phyloP scores from a whole-genome alignment of 257 asterid genomes.

The Fraxinus quadrangulata region DNA sequence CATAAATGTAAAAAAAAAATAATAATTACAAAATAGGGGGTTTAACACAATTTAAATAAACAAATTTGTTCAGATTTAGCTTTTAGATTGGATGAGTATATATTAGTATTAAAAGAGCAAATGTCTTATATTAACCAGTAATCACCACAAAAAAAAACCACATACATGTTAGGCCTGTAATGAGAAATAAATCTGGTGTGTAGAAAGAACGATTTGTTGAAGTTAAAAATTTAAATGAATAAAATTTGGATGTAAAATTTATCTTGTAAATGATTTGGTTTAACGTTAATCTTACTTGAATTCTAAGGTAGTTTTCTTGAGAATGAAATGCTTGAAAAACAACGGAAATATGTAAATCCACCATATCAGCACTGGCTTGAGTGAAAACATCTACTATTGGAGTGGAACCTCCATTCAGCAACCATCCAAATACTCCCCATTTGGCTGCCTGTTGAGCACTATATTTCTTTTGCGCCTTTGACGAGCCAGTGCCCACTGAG shows the following conservation, averaged over 20 bases:
- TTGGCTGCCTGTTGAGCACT: conserved; percentile 34
- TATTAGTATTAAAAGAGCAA: too few relatives aligned
- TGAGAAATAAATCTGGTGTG: not conserved
- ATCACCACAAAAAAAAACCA: too few relatives aligned
- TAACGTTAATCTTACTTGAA: conserved; percentile 38
- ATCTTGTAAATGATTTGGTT: not conserved
- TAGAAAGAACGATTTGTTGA: too few relatives aligned
- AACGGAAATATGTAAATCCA: conserved; percentile 44
- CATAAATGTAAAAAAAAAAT: too few relatives aligned
- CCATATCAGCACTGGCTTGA: conserved; percentile 55
- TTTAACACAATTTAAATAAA: too few relatives aligned
- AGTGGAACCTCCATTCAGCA: conserved; percentile 28
- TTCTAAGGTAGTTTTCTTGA: conserved; percentile 44
- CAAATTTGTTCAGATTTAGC: too few relatives aligned
- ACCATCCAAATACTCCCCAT: conserved; percentile 49
- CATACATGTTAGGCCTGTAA: too few relatives aligned
- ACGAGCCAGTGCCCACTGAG: conserved; percentile 48
- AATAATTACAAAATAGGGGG: too few relatives aligned
- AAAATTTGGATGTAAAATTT: too few relatives aligned
- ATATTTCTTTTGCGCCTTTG: conserved; percentile 34
- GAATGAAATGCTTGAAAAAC: conserved; percentile 40
- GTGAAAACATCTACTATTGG: conserved; percentile 43
- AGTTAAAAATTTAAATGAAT: not conserved
- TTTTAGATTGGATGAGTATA: too few relatives aligned
- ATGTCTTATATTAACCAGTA: too few relatives aligned